Evolutionary conservation across 1,284 basidiomycete genomes (phyloP).

Genomic region (Cronartium ribicola): DNA sequence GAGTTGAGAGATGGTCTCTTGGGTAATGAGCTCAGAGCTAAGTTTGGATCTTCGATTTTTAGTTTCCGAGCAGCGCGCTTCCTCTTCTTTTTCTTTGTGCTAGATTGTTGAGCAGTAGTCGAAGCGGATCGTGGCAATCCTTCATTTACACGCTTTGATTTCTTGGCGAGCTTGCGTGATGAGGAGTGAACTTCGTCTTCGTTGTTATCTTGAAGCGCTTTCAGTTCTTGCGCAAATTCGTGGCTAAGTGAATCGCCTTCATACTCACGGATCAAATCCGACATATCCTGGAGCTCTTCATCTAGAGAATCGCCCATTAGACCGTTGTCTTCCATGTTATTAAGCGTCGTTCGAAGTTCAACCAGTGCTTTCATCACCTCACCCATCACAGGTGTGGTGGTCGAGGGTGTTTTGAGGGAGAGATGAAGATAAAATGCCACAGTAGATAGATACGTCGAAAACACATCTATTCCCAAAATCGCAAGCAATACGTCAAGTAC

Average conservation of each 20-base stretch:
- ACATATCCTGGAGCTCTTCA: conserved; percentile 18
- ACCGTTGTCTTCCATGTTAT: conserved; percentile 48
- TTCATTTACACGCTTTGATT: conserved; percentile 8
- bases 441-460: conserved; percentile 34
- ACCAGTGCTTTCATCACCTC: conserved; percentile 29
- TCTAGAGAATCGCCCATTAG: conserved; percentile 47
- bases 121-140: background rate
- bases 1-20: conserved; percentile 5
- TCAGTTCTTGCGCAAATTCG: conserved; percentile 28
- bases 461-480: conserved; percentile 4
- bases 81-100: conserved; percentile 25
- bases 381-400: conserved; percentile 15
- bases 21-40: conserved; percentile 13
- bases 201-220: conserved; percentile 18
- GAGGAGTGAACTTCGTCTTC: background rate
- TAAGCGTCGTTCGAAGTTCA: conserved; percentile 28
- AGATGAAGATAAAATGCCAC: conserved; percentile 37
- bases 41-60: conserved; percentile 37
- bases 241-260: background rate
- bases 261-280: conserved; percentile 7
- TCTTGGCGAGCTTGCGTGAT: background rate
- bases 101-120: background rate
- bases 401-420: conserved; percentile 11
- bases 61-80: background rate
- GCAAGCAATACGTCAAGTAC: background rate